Evolutionary conservation across 495 filamentous ascomycete genomes (phyloP).

Genomic region (Penicillium tannophilum): DNA sequence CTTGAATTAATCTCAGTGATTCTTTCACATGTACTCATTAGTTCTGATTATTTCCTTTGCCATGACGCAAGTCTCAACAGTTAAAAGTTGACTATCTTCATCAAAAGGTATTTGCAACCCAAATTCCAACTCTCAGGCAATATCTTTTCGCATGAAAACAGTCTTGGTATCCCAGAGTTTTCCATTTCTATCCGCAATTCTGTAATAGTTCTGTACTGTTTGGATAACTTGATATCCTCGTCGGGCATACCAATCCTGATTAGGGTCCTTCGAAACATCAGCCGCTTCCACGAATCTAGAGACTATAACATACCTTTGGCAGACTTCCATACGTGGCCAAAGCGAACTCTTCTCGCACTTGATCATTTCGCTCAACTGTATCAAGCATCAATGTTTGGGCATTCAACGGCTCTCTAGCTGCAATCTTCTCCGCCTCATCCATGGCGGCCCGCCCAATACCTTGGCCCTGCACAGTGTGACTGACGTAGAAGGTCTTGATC

Average conservation of each 20-base stretch:
- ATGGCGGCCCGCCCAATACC: conserved; percentile 35
- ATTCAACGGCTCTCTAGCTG: conserved; percentile 24
- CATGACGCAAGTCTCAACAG: too few relatives aligned
- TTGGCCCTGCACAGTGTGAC: conserved; percentile 20
- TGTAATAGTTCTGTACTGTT: conserved; percentile 22
- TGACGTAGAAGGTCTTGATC: conserved; percentile 33
- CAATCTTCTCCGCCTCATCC: conserved; percentile 31
- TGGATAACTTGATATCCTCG: conserved; percentile 21
- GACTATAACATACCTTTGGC: conserved; percentile 23
- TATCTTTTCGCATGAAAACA: conserved; percentile 26
- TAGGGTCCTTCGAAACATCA: conserved; percentile 11
- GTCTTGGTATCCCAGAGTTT: conserved; percentile 20
- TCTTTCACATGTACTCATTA: too few relatives aligned
- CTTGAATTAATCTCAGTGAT: neutral
- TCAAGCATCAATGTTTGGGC: conserved; percentile 27
- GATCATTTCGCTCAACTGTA: conserved; percentile 21
- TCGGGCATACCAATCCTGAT: conserved; percentile 20
- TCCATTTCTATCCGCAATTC: conserved; percentile 7
- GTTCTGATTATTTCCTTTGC: too few relatives aligned
- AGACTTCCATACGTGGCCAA: conserved; percentile 13
- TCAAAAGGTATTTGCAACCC: too few relatives aligned
- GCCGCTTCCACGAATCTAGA: neutral
- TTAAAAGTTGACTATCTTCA: too few relatives aligned
- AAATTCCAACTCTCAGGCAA: neutral
- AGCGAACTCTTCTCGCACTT: conserved; percentile 25